Conservation (phyloP, 768 basidiomycete genomes). For the Tulasnella calospora region DNA sequence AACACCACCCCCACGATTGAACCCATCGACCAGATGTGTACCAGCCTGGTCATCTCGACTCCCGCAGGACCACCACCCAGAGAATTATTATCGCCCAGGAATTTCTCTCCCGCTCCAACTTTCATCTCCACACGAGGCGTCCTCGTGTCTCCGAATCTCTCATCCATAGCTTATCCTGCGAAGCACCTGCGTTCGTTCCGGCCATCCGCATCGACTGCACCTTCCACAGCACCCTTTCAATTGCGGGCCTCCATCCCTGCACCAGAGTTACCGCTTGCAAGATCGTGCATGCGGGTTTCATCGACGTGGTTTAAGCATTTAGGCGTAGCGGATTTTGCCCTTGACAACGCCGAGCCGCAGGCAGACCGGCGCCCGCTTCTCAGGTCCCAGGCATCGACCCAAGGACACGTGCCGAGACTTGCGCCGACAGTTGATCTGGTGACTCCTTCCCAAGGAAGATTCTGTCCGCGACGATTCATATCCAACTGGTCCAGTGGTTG, state of each 20-base stretch:
- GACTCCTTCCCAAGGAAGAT: too few species aligned
- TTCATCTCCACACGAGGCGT: not conserved
- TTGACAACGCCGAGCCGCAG: not conserved
- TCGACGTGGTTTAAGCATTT: not conserved
- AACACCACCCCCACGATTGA: not conserved
- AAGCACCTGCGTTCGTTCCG: not conserved
- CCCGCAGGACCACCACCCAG: not conserved
- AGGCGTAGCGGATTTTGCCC: constrained; percentile 3
- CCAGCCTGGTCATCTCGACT: not conserved
- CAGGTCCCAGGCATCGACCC: too few species aligned
- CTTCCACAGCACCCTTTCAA: not conserved
- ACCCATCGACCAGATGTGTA: not conserved
- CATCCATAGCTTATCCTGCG: not conserved
- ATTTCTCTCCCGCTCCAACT: not conserved
- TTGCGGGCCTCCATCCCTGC: not conserved
- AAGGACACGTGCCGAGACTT: too few species aligned
- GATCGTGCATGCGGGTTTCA: not conserved
- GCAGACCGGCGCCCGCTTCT: too few species aligned
- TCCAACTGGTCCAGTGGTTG: too few species aligned
- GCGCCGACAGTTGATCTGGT: too few species aligned
- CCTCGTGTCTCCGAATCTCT: not conserved
- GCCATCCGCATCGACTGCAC: not conserved
- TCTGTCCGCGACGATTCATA: too few species aligned
- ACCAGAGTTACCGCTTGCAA: not conserved
- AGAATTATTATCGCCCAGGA: not conserved